Conservation (phyloP, 2,329 filamentous ascomycete genomes). For the Exophiala phaeomuriformis region DNA sequence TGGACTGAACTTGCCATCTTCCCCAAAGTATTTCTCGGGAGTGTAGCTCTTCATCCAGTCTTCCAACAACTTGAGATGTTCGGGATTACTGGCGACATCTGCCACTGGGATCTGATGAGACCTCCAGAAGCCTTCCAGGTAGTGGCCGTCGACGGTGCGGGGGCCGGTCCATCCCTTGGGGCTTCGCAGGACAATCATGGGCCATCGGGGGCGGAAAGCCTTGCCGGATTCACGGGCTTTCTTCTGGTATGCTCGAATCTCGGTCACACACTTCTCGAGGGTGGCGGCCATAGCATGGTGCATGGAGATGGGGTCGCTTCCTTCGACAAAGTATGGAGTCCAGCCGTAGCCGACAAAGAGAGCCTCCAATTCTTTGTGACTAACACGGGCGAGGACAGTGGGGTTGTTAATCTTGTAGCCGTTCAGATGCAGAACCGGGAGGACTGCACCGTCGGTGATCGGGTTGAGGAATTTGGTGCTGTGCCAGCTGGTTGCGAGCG, state of each 20-base stretch:
- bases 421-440: slow-evolving; percentile 71
- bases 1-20: slow-evolving; percentile 55
- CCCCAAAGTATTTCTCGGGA: slow-evolving; percentile 62
- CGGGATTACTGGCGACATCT: slow-evolving; percentile 58
- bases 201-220: slow-evolving; percentile 65
- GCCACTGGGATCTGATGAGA: slow-evolving; percentile 71
- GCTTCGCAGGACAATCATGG: slow-evolving; percentile 68
- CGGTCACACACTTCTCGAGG: slow-evolving; percentile 61
- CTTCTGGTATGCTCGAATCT: slow-evolving; percentile 64
- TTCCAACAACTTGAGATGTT: slow-evolving; percentile 62
- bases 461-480: slow-evolving; percentile 77
- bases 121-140: slow-evolving; percentile 69
- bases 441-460: slow-evolving; percentile 67
- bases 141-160: slow-evolving; percentile 62
- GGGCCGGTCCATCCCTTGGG: slow-evolving; percentile 77
- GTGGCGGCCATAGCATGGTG: slow-evolving; percentile 76
- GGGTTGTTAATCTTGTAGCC: slow-evolving; percentile 83
- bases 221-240: slow-evolving; percentile 63
- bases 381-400: slow-evolving; percentile 64
- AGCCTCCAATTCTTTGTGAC: slow-evolving; percentile 62
- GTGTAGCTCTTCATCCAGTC: slow-evolving; percentile 71
- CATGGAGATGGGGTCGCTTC: slow-evolving; percentile 65
- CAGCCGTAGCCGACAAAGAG: slow-evolving; percentile 70
- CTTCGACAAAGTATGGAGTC: slow-evolving; percentile 74
- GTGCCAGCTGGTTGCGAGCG: slow-evolving; percentile 72